A percentile compares a stretch with the other conserved stretches of the same genome.
Conservation (phyloP, 2,329 filamentous ascomycete genomes). For the Cladosporium sp. region DNA sequence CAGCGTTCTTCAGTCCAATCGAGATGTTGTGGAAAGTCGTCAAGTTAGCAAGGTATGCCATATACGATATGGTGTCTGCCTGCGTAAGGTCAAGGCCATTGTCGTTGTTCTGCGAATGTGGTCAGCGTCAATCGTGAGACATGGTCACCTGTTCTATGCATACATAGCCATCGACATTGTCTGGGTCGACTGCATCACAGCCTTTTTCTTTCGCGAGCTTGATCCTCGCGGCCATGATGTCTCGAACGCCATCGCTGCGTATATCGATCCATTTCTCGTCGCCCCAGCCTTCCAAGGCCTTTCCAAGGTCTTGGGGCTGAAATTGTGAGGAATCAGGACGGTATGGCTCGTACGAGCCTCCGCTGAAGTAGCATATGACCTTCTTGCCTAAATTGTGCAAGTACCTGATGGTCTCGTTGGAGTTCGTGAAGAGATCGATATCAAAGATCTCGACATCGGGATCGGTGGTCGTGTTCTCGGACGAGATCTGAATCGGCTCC, state of each 20-base stretch:
- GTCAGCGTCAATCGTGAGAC: neutral
- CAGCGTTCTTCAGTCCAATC: slow-evolving; percentile 66
- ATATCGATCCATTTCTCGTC: slow-evolving; percentile 65
- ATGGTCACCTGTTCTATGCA: neutral
- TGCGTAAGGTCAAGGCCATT: slow-evolving; percentile 55
- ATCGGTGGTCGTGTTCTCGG: slow-evolving; percentile 35
- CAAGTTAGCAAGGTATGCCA: slow-evolving; percentile 58
- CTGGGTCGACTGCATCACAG: slow-evolving; percentile 37
- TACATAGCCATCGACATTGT: slow-evolving; percentile 23
- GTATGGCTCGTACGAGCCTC: slow-evolving; percentile 64
- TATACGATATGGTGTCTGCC: slow-evolving; percentile 54
- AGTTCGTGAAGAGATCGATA: slow-evolving; percentile 57
- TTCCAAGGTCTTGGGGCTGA: slow-evolving; percentile 52
- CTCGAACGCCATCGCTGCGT: slow-evolving; percentile 54
- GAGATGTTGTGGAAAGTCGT: slow-evolving; percentile 54
- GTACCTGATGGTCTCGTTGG: slow-evolving; percentile 41
- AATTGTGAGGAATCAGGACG: slow-evolving; percentile 58
- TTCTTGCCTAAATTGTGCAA: slow-evolving; percentile 52
- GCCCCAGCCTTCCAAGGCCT: slow-evolving; percentile 58
- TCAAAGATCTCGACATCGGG: slow-evolving; percentile 57
- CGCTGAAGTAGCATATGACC: slow-evolving; percentile 73
- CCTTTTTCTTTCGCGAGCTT: slow-evolving; percentile 48
- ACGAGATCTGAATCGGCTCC: slow-evolving; percentile 35
- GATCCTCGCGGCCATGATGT: slow-evolving; percentile 61
- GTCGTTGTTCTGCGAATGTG: slow-evolving; percentile 4